Percentiles rank a stretch among this genome's conserved stretches.
Evolutionary conservation across 208 protist genomes (phyloP).

Genomic region (Crithidia bombi): DNA sequence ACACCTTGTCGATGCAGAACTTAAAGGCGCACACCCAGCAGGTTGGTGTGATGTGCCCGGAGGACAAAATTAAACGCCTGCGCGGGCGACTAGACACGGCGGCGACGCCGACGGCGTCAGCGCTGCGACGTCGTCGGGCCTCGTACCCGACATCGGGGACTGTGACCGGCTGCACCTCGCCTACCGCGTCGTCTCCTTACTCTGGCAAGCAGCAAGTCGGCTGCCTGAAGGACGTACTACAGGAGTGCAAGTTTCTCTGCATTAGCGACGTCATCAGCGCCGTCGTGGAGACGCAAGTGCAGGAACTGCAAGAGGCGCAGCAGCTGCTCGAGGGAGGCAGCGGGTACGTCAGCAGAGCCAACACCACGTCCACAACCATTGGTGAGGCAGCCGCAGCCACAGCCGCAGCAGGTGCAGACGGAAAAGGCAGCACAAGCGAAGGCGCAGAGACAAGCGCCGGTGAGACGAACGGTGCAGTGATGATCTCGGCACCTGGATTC

Average conservation of each 20-base stretch:
- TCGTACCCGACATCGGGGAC: slow-evolving; percentile 5
- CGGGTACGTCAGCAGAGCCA: neutral
- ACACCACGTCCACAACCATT: neutral
- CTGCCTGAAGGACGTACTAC: slow-evolving; percentile 43
- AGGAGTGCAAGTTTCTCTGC: slow-evolving; percentile 48
- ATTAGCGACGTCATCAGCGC: slow-evolving; percentile 49
- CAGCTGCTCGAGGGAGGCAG: slow-evolving; percentile 19
- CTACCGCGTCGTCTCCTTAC: neutral
- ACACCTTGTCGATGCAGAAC: slow-evolving; percentile 41
- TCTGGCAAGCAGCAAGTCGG: slow-evolving; percentile 24
- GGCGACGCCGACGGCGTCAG: neutral
- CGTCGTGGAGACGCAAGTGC: slow-evolving; percentile 31
- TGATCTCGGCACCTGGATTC: neutral
- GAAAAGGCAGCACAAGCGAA: neutral
- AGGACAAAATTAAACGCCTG: slow-evolving; percentile 39
- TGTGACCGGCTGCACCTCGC: neutral
- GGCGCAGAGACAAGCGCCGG: neutral
- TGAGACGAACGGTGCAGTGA: no score
- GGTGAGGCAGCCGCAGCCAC: neutral
- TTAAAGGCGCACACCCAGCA: slow-evolving; percentile 39
- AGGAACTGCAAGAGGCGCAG: slow-evolving; percentile 40
- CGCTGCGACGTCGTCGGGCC: slow-evolving; percentile 12
- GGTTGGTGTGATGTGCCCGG: slow-evolving; percentile 28
- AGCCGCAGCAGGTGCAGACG: neutral
- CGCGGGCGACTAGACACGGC: slow-evolving; percentile 16